Evolutionary conservation across 345 rosid species (phyloP).

Genomic region (Brassica carinata): DNA sequence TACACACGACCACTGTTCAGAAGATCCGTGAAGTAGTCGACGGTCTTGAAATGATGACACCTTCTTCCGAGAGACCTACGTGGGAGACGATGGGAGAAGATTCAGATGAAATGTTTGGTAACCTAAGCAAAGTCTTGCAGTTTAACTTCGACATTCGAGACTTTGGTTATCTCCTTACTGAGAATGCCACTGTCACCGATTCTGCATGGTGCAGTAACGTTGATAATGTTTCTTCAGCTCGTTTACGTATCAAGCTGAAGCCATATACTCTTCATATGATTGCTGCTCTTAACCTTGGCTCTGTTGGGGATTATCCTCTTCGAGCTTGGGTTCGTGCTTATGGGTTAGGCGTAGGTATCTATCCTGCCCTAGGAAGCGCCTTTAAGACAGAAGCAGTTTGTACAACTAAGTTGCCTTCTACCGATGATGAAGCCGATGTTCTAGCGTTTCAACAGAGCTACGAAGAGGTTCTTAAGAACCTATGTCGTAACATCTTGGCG

Average conservation of each 20-base stretch:
- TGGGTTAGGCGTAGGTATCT: neutral
- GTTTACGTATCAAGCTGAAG: neutral
- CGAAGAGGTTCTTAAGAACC: neutral
- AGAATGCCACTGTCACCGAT: neutral
- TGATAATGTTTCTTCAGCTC: neutral
- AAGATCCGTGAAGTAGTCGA: neutral
- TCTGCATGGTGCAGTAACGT: neutral
- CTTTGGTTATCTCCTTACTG: neutral
- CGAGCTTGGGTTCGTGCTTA: neutral
- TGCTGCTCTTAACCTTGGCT: neutral
- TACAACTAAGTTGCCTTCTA: neutral
- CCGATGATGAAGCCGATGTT: neutral
- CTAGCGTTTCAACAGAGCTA: neutral
- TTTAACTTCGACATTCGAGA: neutral
- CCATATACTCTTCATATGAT: neutral
- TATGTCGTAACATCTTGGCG: constrained; percentile 4
- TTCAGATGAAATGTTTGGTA: neutral
- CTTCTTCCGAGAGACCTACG: neutral
- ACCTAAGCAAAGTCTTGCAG: neutral
- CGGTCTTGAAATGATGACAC: neutral
- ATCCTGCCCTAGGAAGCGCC: neutral
- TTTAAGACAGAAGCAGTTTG: neutral
- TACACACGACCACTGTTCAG: neutral
- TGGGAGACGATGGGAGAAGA: neutral
- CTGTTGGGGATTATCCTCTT: neutral